Evolutionary conservation across 495 filamentous ascomycete species (phyloP).

Genomic region (Neurospora sp.): DNA sequence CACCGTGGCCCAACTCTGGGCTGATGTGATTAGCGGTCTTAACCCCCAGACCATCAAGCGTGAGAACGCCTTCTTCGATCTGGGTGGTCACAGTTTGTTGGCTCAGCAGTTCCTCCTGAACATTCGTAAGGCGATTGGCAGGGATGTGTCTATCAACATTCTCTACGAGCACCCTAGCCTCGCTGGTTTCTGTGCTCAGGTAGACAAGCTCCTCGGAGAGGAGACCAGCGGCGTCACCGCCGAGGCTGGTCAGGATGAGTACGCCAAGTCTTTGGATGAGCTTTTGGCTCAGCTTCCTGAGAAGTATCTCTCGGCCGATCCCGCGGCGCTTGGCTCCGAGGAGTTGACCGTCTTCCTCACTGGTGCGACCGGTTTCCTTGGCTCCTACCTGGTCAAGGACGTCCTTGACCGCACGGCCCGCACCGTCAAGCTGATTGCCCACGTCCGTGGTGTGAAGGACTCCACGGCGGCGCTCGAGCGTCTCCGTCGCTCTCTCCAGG

Average conservation of each 20-base stretch:
- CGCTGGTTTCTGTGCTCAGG: slow-evolving; percentile 58
- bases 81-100: slow-evolving; percentile 79
- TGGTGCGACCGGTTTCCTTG: slow-evolving; percentile 86
- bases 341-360: slow-evolving; percentile 68
- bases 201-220: slow-evolving; percentile 49
- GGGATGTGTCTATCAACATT: slow-evolving; percentile 63
- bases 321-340: slow-evolving; percentile 16
- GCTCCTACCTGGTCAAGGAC: slow-evolving; percentile 69
- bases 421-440: slow-evolving; percentile 59
- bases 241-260: slow-evolving; percentile 54
- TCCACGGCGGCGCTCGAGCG: slow-evolving; percentile 37
- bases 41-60: slow-evolving; percentile 50
- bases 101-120: slow-evolving; percentile 73
- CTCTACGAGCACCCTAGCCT: slow-evolving; percentile 73
- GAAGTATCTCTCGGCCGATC: slow-evolving; percentile 30
- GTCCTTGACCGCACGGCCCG: slow-evolving; percentile 51
- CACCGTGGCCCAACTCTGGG: slow-evolving; percentile 26
- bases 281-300: slow-evolving; percentile 24
- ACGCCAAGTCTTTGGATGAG: slow-evolving; percentile 49
- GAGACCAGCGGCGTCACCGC: slow-evolving; percentile 27
- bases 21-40: slow-evolving; percentile 43
- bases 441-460: slow-evolving; percentile 58
- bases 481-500: slow-evolving; percentile 44
- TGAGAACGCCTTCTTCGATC: slow-evolving; percentile 73
- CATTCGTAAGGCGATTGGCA: slow-evolving; percentile 51